These are phyloP conservation scores for Trichoderma breve DNA, from an alignment of 2,329 filamentous ascomycete species.

Conservation along the genomic window DNA sequence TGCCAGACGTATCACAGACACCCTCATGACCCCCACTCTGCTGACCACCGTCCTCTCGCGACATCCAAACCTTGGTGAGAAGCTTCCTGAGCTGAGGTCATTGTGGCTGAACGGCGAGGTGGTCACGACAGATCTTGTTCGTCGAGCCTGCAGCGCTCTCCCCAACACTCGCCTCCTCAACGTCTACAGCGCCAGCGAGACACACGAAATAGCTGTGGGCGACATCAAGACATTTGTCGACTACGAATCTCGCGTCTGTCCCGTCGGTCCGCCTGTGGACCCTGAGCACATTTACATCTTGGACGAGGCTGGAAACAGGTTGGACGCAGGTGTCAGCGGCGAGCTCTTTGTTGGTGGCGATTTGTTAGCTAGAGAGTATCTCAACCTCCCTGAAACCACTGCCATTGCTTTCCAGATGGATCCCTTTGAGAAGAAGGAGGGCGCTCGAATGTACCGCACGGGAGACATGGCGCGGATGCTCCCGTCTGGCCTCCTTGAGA, in stretches of 20 bases:
- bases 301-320: constrained; percentile 63
- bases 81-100: constrained; percentile 64
- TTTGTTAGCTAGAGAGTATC: constrained; percentile 71
- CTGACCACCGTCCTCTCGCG: constrained; percentile 71
- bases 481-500: constrained; percentile 67
- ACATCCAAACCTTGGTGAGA: constrained; percentile 61
- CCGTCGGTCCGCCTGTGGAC: constrained; percentile 69
- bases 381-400: constrained; percentile 76
- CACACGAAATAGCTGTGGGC: constrained; percentile 75
- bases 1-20: constrained; percentile 68
- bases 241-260: constrained; percentile 63
- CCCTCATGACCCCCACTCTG: constrained; percentile 79
- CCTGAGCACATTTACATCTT: constrained; percentile 69
- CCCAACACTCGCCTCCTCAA: constrained; percentile 71
- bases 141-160: constrained; percentile 64
- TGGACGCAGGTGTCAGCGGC: constrained; percentile 61
- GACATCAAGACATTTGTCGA: constrained; percentile 68
- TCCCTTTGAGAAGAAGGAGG: constrained; percentile 57
- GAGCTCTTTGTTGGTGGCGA: constrained; percentile 76
- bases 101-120: constrained; percentile 83
- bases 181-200: constrained; percentile 80
- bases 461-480: constrained; percentile 69
- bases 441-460: constrained; percentile 70
- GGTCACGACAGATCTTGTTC: constrained; percentile 73
- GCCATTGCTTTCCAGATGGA: constrained; percentile 68